phyloP scores from a whole-genome alignment of 2,329 filamentous ascomycete species.

The Sphaerulina populicola region DNA sequence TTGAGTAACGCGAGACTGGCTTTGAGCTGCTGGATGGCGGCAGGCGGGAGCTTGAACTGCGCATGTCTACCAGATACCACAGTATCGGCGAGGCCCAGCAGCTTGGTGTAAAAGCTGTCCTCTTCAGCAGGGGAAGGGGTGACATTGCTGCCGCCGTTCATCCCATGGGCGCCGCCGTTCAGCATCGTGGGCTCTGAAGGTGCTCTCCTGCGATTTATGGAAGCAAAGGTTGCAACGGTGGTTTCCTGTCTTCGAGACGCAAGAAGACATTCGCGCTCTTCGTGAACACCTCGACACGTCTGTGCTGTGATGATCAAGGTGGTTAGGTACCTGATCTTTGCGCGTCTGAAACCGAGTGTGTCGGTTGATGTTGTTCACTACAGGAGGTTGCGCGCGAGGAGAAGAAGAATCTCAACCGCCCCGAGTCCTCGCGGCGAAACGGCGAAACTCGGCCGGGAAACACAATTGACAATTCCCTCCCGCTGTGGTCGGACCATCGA shows the following conservation, averaged over 20 bases:
- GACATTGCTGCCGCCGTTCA: constrained; percentile 12
- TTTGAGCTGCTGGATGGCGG: constrained; percentile 40
- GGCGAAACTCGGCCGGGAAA: background rate
- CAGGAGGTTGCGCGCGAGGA: background rate
- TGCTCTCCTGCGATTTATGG: too few species aligned
- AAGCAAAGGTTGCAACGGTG: too few species aligned
- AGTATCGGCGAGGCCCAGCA: constrained; percentile 70
- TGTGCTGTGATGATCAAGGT: constrained; percentile 6
- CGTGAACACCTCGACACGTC: constrained; percentile 3
- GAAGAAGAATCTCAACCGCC: background rate
- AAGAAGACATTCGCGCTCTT: too few species aligned
- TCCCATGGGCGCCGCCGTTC: constrained; percentile 11
- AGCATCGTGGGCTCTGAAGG: background rate
- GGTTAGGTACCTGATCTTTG: background rate
- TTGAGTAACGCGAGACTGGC: constrained; percentile 14
- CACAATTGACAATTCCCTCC: too few species aligned
- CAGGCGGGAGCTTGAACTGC: constrained; percentile 50
- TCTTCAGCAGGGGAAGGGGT: constrained; percentile 26
- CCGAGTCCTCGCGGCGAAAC: too few species aligned
- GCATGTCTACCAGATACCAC: constrained; percentile 69
- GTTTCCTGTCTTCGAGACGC: too few species aligned
- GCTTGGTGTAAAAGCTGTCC: constrained; percentile 57
- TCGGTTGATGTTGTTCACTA: background rate
- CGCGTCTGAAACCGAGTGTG: constrained; percentile 1
- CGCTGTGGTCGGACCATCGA: background rate